Conservation (phyloP, 257 asterid genomes). For the Gardenia jasminoides region DNA sequence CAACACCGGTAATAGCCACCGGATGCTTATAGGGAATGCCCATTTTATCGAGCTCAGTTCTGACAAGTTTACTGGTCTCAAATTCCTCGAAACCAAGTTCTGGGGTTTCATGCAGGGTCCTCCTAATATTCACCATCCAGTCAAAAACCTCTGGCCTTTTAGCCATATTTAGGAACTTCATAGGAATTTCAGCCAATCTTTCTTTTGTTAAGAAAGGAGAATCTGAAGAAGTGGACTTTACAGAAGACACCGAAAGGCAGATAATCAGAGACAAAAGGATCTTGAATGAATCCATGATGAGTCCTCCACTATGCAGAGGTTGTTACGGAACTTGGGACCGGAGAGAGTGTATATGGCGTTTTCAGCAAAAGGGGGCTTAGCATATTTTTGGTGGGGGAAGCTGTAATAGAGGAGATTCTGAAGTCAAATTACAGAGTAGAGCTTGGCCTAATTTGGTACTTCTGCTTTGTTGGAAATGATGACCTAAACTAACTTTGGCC, state of each 20-base stretch:
- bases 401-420: neutral
- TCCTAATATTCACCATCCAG: conserved; percentile 57
- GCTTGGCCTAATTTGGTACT: neutral
- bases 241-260: neutral
- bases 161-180: conserved; percentile 43
- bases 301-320: neutral
- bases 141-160: conserved; percentile 44
- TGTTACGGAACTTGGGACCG: neutral
- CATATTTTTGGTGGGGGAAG: neutral
- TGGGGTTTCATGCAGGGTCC: conserved; percentile 60
- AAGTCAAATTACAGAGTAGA: neutral
- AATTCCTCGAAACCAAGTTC: conserved; percentile 72
- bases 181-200: conserved; percentile 37
- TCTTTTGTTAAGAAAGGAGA: conserved; percentile 34
- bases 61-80: conserved; percentile 58
- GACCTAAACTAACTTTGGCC: too few relatives aligned
- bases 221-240: conserved; percentile 24
- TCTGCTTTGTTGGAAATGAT: too few relatives aligned
- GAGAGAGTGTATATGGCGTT: neutral
- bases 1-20: conserved; percentile 62
- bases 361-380: neutral
- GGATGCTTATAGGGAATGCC: conserved; percentile 54
- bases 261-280: neutral
- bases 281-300: conserved; percentile 36
- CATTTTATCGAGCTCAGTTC: conserved; percentile 60